phyloP scores from a whole-genome alignment of 176 grass and related monocot genomes.

The Cenchrus purpureus region DNA sequence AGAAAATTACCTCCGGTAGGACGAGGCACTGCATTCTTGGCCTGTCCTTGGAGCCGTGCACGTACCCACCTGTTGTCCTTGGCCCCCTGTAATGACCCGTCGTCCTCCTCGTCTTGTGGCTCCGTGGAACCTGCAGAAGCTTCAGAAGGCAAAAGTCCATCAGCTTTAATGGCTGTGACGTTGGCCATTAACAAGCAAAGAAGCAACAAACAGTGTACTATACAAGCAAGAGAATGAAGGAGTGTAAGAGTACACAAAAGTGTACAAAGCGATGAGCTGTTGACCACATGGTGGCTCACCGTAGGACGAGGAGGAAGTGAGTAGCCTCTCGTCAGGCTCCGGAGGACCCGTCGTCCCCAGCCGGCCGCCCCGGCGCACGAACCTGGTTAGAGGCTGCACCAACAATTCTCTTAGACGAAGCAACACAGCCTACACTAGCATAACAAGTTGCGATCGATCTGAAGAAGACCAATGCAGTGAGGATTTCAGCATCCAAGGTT shows the following conservation, averaged over 20 bases:
- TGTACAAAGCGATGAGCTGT: slow-evolving; percentile 13
- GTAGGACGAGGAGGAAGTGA: slow-evolving; percentile 42
- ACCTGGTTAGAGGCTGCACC: slow-evolving; percentile 47
- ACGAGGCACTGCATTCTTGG: slow-evolving; percentile 15
- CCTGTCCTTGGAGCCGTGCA: neutral
- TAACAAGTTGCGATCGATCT: neutral
- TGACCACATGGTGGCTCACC: slow-evolving; percentile 38
- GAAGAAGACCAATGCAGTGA: neutral
- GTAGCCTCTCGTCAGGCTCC: slow-evolving; percentile 23
- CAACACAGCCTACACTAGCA: neutral
- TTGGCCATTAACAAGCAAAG: neutral
- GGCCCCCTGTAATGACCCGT: neutral
- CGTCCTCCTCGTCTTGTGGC: slow-evolving; percentile 34
- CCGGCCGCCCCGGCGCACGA: slow-evolving; percentile 28
- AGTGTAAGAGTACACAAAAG: slow-evolving; percentile 14
- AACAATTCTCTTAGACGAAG: neutral
- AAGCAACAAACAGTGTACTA: neutral
- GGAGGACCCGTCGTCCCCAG: slow-evolving; percentile 34
- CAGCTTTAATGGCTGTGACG: slow-evolving; percentile 17
- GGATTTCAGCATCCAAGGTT: neutral
- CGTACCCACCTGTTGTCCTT: slow-evolving; percentile 38
- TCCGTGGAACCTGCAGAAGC: slow-evolving; percentile 48
- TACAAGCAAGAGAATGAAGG: neutral
- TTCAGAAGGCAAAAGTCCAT: slow-evolving; percentile 36
- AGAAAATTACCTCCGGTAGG: slow-evolving; percentile 33